Percentiles rank a stretch among this genome's conserved stretches.
phyloP scores from a whole-genome alignment of 1,284 basidiomycete genomes.

The Ustanciosporium gigantosporum region DNA sequence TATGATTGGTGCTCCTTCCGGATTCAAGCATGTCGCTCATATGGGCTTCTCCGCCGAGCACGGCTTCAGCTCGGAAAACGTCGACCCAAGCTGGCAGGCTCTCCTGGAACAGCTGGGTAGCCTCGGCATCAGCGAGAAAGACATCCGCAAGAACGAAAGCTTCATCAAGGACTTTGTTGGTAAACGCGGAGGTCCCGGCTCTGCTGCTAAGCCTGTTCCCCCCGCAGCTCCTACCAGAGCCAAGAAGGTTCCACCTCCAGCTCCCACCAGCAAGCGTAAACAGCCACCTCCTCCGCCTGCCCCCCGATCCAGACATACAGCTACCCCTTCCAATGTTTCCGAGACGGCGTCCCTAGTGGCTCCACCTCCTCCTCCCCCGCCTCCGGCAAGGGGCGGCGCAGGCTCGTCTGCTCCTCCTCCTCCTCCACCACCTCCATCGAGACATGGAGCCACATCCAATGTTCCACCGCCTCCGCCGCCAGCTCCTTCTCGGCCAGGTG shows the following conservation, averaged over 20 bases:
- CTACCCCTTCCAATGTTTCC: constrained; percentile 23
- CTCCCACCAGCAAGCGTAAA: constrained; percentile 52
- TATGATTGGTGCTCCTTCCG: constrained; percentile 79
- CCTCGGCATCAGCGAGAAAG: constrained; percentile 67
- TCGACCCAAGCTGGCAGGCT: constrained; percentile 89
- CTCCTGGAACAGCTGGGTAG: constrained; percentile 74
- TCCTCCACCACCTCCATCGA: constrained; percentile 9
- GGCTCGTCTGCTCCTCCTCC: constrained; percentile 2
- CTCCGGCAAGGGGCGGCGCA: constrained; percentile 17
- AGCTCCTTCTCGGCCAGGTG: constrained; percentile 19
- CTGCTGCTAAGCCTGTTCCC: constrained; percentile 35
- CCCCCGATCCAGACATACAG: constrained; percentile 25
- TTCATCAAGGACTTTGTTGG: constrained; percentile 86
- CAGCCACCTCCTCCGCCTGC: constrained; percentile 53
- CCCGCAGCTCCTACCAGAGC: constrained; percentile 65
- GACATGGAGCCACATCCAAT: constrained; percentile 9
- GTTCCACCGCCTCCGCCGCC: constrained; percentile 46
- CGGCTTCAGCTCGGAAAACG: constrained; percentile 82
- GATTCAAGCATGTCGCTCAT: constrained; percentile 86
- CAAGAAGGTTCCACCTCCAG: constrained; percentile 67
- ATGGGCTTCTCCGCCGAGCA: constrained; percentile 89
- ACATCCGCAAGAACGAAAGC: constrained; percentile 77
- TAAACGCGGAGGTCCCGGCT: constrained; percentile 64
- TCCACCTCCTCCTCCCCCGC: constrained; percentile 60
- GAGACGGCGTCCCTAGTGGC: constrained; percentile 8